Base-by-base conservation (phyloP, 2,329 filamentous ascomycete genomes). In the Aureobasidium sp. region DNA sequence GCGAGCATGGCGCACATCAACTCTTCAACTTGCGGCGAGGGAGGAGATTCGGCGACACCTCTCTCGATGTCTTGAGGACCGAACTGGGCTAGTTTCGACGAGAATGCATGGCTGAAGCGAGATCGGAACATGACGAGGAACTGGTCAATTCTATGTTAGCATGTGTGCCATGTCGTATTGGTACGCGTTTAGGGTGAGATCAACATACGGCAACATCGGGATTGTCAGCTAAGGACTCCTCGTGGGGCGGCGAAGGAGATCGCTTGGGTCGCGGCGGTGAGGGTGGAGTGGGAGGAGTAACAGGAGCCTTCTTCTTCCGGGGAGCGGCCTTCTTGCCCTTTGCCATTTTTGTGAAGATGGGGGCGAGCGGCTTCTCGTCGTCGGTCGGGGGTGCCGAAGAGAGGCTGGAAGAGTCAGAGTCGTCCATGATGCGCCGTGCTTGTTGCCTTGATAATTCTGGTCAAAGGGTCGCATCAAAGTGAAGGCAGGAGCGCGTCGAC, bases 101-200 rank as follows among this genome's bases (percentile, higher is more conserved):
- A 88, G 68, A 99, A 94, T 64, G 86, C 88, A 64, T 96, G 91
- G 76, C 84, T 87, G 76, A 99, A 97, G 71, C 94, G 90, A 75
- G 89, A 89, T 74, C 93, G 87, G 77, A 97, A 99, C 90, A 96
- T 97, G 68, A 97, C 91, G 75, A 99, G 90, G 77, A 99, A 97
- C 91, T 97, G 71, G 64, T 68, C 68, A 70, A 71, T 67, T 62
- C 68, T 62, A 63, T 65, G 65, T 68, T 65, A 67, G 63, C 82
- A 81, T 80, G 81, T 73, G 27, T 39, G 42, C 20, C 14, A 17
- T 44, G 67, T 66, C 71, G 70, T 70, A 67, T 63, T 64, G 58
- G 68, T 66, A 68, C 65, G 70, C 66, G 68, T 67, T 41, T 65
- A 48, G 17, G 20, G 39, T 25, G 49, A 56, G 62, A 29, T 61